A percentile compares a stretch with the other conserved stretches of the same genome.
These are phyloP conservation scores for Spathaspora sp. DNA, from an alignment of 805 yeast genomes.

Conservation along the genomic window DNA sequence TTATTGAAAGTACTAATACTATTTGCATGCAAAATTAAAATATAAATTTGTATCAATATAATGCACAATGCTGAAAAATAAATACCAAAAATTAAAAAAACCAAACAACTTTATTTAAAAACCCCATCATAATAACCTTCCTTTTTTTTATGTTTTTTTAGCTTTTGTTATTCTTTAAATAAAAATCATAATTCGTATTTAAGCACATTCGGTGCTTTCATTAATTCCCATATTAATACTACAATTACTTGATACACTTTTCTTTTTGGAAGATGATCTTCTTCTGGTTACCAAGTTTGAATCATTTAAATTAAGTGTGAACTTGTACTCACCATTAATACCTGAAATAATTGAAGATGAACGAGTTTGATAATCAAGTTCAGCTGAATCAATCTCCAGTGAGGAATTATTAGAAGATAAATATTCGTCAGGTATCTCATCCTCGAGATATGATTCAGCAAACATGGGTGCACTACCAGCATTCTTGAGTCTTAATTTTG, in stretches of 20 bases:
- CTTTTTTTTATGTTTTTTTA: not conserved
- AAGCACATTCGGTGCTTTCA: slow-evolving; percentile 2
- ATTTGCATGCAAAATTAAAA: not conserved
- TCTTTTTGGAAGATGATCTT: slow-evolving; percentile 24
- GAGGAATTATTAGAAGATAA: slow-evolving; percentile 11
- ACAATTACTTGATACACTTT: not conserved
- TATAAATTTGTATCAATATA: not conserved
- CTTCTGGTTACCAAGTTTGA: slow-evolving; percentile 62
- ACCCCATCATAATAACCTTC: not conserved
- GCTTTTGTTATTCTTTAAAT: not conserved
- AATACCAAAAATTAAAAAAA: not conserved
- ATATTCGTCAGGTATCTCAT: slow-evolving; percentile 18
- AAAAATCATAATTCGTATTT: not conserved
- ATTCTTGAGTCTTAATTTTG: not conserved
- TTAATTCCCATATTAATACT: not conserved
- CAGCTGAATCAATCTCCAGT: slow-evolving; percentile 10
- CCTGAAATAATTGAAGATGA: slow-evolving; percentile 39
- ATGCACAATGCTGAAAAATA: slow-evolving; percentile 1
- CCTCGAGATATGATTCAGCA: slow-evolving; percentile 11
- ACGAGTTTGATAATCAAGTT: slow-evolving; percentile 30
- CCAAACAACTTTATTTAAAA: not conserved
- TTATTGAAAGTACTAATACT: not conserved
- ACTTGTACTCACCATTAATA: slow-evolving; percentile 39
- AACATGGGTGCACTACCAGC: not conserved
- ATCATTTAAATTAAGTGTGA: slow-evolving; percentile 61